Conservation (phyloP, 2,329 filamentous ascomycete species). For the Metarhizium rileyi region DNA sequence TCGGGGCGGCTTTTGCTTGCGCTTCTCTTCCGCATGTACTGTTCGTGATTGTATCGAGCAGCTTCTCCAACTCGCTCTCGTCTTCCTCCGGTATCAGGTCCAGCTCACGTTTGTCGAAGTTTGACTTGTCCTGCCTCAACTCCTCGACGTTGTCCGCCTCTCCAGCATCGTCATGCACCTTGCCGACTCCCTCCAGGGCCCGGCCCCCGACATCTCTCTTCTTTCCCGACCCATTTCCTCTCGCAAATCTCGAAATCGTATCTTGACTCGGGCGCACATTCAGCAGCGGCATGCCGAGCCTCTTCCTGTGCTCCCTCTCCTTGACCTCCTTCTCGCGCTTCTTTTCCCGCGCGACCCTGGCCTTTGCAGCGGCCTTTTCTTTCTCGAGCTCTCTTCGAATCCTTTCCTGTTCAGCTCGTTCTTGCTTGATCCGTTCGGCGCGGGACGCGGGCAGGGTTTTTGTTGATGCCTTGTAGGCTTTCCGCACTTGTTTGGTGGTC, state of each 20-base stretch:
- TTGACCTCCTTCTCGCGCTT: conserved; percentile 44
- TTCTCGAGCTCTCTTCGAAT: conserved; percentile 42
- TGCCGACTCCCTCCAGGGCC: neutral
- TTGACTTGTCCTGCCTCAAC: neutral
- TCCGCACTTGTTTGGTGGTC: conserved; percentile 32
- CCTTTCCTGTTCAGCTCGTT: conserved; percentile 42
- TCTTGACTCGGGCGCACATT: conserved; percentile 47
- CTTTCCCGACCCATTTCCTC: conserved; percentile 21
- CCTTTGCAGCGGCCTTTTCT: conserved; percentile 37
- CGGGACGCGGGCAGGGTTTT: conserved; percentile 27
- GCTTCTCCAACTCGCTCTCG: conserved; percentile 15
- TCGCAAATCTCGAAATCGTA: conserved; percentile 44
- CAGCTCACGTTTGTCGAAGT: conserved; percentile 7
- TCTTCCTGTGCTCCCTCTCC: conserved; percentile 39
- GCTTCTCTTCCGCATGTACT: conserved; percentile 10
- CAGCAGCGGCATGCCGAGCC: conserved; percentile 43
- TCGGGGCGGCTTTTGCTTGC: neutral
- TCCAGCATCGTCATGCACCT: neutral
- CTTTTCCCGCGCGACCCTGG: conserved; percentile 40
- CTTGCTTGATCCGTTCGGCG: conserved; percentile 28
- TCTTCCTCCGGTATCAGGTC: conserved; percentile 14
- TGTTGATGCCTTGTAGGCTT: conserved; percentile 27
- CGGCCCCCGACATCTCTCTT: conserved; percentile 19
- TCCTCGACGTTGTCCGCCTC: neutral
- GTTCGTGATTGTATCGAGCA: conserved; percentile 8